phyloP scores from a whole-genome alignment of 2,329 filamentous ascomycete species.

The Stagonosporopsis cucurbitacearum region DNA sequence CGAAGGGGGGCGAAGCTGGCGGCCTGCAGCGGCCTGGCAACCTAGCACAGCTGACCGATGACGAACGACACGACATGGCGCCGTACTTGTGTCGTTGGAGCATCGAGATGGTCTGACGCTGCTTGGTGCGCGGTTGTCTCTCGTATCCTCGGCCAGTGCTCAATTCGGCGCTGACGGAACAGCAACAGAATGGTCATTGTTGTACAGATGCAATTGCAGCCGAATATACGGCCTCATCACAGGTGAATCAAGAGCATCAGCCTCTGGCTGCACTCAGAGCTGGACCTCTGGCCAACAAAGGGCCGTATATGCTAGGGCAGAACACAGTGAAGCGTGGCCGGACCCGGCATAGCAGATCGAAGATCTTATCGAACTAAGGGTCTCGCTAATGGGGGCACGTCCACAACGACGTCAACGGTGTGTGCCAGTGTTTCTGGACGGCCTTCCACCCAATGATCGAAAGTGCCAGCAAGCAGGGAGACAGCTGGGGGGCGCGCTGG shows the following conservation, averaged over 20 bases:
- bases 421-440: not conserved
- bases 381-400: conserved; percentile 1
- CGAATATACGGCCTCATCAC: not conserved
- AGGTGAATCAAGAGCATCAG: not conserved
- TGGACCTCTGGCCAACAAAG: not conserved
- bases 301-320: not conserved
- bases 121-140: no score
- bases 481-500: not conserved
- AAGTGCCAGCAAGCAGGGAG: not conserved
- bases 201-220: no score
- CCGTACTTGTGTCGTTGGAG: not conserved
- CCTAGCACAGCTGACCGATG: not conserved
- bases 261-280: not conserved
- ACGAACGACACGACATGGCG: not conserved
- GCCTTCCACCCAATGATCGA: not conserved
- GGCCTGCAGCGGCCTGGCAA: not conserved
- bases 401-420: conserved; percentile 10
- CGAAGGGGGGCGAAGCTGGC: not conserved
- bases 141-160: not conserved
- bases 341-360: conserved; percentile 1
- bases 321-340: not conserved
- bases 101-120: not conserved
- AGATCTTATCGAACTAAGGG: conserved; percentile 9
- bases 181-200: no score
- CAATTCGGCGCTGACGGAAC: not conserved